Base-by-base conservation (phyloP, 1,139 yeast species). In the Candida labiduridarum region DNA sequence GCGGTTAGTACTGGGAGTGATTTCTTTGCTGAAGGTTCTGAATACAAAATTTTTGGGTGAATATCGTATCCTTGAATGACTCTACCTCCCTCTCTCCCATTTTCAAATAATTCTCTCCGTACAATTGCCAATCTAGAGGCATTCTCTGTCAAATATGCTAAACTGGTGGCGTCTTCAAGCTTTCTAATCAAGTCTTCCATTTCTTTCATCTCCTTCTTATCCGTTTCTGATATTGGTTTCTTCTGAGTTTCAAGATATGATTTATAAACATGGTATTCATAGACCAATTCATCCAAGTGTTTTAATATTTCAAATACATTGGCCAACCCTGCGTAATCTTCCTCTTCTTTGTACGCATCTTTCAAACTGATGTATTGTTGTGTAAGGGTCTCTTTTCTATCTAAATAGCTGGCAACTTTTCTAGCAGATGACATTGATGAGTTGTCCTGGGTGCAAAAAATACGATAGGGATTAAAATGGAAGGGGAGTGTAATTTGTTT, bases 11-110 rank as follows among this genome's bases (percentile, higher is more conserved):
- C 6, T 18, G 46, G 43, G 35, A 31, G 18, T 5, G 36, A 4
- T 29, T 35, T 36, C 30, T 7, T 12, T 10, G 31, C 29, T 9
- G 35, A 2, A 19, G 36, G n/a, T 7, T 4, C 19, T 8, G 16
- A 27, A 9, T 35, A 12, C n/a, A 38, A 19, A 27, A 25, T 18
- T 4, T 30, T 14, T 10, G 14, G 19, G n/a, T 42, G 51, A 18
- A 38, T 39, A 18, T 33, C 39, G 18, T 44, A 25, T n/a, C 41
- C 41, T 22, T 38, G 41, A 2, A 64, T 56, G 8, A 71, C 54
- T 47, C 61, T 63, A 2, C 71, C 73, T 1, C 69, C 74, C 51
- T 68, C 72, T 19, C 56, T 52, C 6, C 74, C 72, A 52, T 64
- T 70, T 44, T 69, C 73, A 41, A 54, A 56, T 27, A 67, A 56